Base-by-base conservation (phyloP, 2,329 filamentous ascomycete genomes). In the Aspergillus carbonarius region DNA sequence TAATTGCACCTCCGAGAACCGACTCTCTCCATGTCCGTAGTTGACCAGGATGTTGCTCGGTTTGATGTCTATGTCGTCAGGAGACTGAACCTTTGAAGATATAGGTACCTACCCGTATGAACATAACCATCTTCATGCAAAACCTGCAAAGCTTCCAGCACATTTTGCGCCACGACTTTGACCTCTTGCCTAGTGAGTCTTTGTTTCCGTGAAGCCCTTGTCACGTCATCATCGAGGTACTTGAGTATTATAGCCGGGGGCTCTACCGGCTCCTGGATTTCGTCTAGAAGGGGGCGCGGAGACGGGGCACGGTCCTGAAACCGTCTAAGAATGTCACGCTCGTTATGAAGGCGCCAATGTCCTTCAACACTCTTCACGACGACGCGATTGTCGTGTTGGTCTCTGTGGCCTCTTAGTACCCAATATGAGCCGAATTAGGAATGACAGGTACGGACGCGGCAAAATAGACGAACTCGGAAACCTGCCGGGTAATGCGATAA, bases 31-130 rank as follows among this genome's bases (percentile, higher is more conserved):
- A 1, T 54, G 15, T 4, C 60, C 44, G 46, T 66, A 65, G 51
- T 68, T 68, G 2, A 69, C 61, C 1, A 70, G 54, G 0, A 70
- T 55, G 34, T 70, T 70, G 56, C 60, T 51, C 2, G 59, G 56
- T 49, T 71, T 70, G 25, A 67, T 54, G 58, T 71, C 69, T 70
- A 32, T 2, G 27, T 8, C 7, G 7, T 30, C 27, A 30, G 27
- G 25, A 30, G 27, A 30, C 2, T 8, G 27, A 30, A 30, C 6
- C 27, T 27, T 5, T 4, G 5, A 30, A 8, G 5, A 30, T 9
- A 30, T 30, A 9, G 27, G 48, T 64, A 27, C 56, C 40, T 68
- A 70, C 13, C 44, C n/a, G 44, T 30, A 27, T 30, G 44, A 8
- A 66, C 54, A 12, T 62, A 58, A 17, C 51, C 27, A 17, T 34